Percentiles rank a stretch among this genome's conserved stretches.
Evolutionary conservation across 1,139 yeast genomes (phyloP).

Genomic region (Casaregolazyma suthepensis): DNA sequence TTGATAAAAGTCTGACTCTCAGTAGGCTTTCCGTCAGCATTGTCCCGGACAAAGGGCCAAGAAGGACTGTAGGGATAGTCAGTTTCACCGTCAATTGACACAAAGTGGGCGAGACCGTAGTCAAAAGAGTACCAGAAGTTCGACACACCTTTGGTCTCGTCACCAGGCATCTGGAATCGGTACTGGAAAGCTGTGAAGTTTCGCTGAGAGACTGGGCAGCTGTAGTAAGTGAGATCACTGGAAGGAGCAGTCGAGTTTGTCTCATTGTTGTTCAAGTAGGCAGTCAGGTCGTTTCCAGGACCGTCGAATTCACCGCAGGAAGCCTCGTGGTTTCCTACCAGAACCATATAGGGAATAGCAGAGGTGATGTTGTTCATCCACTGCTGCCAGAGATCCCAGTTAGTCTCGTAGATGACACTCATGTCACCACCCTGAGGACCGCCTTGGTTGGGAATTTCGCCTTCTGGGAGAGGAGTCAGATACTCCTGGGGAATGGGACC

Average conservation of each 20-base stretch:
- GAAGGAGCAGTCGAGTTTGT: conserved; percentile 13
- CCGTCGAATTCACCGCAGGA: conserved; percentile 24
- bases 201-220: conserved; percentile 24
- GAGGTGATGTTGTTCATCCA: conserved; percentile 23
- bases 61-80: conserved; percentile 25
- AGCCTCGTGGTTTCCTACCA: conserved; percentile 29
- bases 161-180: conserved; percentile 25
- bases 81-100: conserved; percentile 29
- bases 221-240: conserved; percentile 16
- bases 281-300: conserved; percentile 17
- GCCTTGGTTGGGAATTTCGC: conserved; percentile 12
- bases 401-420: conserved; percentile 24
- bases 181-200: conserved; percentile 24
- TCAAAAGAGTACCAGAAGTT: conserved; percentile 32
- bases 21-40: conserved; percentile 19
- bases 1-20: conserved; percentile 17
- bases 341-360: conserved; percentile 24
- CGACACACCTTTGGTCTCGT: conserved; percentile 17
- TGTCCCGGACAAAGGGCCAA: conserved; percentile 20
- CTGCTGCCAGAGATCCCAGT: conserved; percentile 22
- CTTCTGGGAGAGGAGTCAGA: conserved; percentile 18
- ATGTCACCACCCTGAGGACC: conserved; percentile 11
- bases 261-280: conserved; percentile 14
- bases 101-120: conserved; percentile 30
- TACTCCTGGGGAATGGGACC: conserved; percentile 11